Evolutionary conservation across 208 protist species (phyloP), one percentile per base, ranked within the genome.

Genomic region (Wallacemonas collosoma): DNA sequence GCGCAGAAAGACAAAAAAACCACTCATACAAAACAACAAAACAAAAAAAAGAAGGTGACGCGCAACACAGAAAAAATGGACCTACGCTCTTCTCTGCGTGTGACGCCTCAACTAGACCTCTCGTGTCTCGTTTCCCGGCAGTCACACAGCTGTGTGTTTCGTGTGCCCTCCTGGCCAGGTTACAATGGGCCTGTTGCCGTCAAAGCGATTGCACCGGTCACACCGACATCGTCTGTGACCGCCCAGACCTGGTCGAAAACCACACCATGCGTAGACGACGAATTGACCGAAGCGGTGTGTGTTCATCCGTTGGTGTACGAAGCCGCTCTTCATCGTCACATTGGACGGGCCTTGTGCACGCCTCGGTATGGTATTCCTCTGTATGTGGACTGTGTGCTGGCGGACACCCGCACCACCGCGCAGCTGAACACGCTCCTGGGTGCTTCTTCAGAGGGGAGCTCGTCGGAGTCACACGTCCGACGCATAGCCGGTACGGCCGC

Each of bases 381-480:
- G 11, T 81, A 71, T 62, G 62, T 81, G 11, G 77, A 81, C n/a
- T 81, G 77, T 55, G 67, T 51, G 8, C 61, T 71, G 61, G 77
- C 75, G 51, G n/a, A 58, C 11, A 26, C 68, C 70, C 43, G 54
- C 36, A 68, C 73, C 54, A 75, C 73, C 3, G 53, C 56, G 14
- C 62, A 26, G 26, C 26, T 26, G 26, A 26, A 26, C 26, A 26
- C 26, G 26, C 26, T 26, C 26, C 26, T 26, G 26, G 26, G 26
- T 26, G 26, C 26, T 26, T 0, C 26, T 26, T 26, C 26, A 26
- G 26, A 26, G 26, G 26, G 26, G 26, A 26, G 26, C 26, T 26
- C 26, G 26, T 26, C 26, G 26, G 26, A 26, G 26, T 26, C 26
- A 26, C 26, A 26, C 26, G 26, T 26, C 26, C 26, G 26, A 26